Percentiles rank a stretch among this genome's conserved stretches.
These are phyloP conservation scores for Cicer cuneatum DNA, from an alignment of 306 rosid species.

Conservation along the genomic window DNA sequence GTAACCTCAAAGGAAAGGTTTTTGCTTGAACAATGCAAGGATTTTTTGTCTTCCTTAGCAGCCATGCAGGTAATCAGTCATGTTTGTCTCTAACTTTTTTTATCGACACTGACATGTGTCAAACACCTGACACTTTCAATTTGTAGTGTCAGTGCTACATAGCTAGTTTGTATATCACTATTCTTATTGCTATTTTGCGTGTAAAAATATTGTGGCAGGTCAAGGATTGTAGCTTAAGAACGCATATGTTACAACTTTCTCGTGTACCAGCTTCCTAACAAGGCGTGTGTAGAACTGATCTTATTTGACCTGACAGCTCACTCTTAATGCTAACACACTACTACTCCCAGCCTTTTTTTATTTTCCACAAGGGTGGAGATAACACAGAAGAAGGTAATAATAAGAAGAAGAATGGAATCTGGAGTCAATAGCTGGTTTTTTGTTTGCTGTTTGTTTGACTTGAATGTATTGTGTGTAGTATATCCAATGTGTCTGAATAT, in stretches of 20 bases:
- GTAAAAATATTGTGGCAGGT: constrained; percentile 53
- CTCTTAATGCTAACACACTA: constrained; percentile 73
- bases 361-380: constrained; percentile 66
- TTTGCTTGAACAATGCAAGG: constrained; percentile 84
- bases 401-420: constrained; percentile 60
- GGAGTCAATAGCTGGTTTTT: constrained; percentile 68
- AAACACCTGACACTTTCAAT: too few relatives aligned
- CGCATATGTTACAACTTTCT: constrained; percentile 73
- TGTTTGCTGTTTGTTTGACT: constrained; percentile 64
- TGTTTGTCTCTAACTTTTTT: neutral
- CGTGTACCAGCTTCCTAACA: constrained; percentile 72
- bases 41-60: constrained; percentile 72
- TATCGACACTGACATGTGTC: too few relatives aligned
- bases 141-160: too few relatives aligned
- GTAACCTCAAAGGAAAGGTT: constrained; percentile 76
- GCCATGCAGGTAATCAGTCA: constrained; percentile 72
- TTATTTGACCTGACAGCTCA: constrained; percentile 69
- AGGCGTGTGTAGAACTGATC: constrained; percentile 87
- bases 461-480: constrained; percentile 60
- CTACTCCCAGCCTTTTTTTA: constrained; percentile 68
- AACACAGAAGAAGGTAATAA: constrained; percentile 64
- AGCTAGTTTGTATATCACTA: neutral
- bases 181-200: constrained; percentile 29
- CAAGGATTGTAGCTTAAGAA: constrained; percentile 88
- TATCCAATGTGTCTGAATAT: constrained; percentile 59